phyloP scores from a whole-genome alignment of 345 rosid species.

The Linum trigynum region DNA sequence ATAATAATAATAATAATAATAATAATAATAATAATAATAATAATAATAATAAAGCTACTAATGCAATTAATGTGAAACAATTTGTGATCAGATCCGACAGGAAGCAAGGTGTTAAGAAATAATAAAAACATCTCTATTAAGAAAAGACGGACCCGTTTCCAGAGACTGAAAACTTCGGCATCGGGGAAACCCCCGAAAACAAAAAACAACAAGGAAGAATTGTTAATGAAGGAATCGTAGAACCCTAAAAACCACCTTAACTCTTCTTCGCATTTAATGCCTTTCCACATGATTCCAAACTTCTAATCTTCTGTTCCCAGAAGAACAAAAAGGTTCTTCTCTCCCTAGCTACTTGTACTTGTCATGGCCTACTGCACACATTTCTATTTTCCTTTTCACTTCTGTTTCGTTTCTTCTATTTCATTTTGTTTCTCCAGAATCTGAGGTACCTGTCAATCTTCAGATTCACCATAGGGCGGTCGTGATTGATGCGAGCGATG shows the following conservation, averaged over 20 bases:
- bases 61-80: constrained; percentile 16
- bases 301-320: constrained; percentile 39
- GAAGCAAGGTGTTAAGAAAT: constrained; percentile 23
- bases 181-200: constrained; percentile 4
- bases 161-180: constrained; percentile 12
- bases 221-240: constrained; percentile 14
- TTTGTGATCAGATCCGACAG: constrained; percentile 43
- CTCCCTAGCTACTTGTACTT: constrained; percentile 26
- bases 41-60: constrained; percentile 1
- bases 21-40: neutral
- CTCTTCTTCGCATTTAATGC: constrained; percentile 47
- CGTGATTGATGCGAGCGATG: no score
- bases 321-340: constrained; percentile 15
- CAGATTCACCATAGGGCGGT: no score
- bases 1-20: no score
- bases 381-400: neutral
- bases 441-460: no score
- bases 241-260: constrained; percentile 33
- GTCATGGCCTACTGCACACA: constrained; percentile 15
- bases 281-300: constrained; percentile 54
- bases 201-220: constrained; percentile 9
- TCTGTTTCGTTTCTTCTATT: neutral
- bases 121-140: constrained; percentile 7
- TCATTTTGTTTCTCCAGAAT: neutral
- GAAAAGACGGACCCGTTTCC: constrained; percentile 24